Percentiles rank a stretch among this genome's conserved stretches.
Evolutionary conservation across 2,329 filamentous ascomycete genomes (phyloP).

Genomic region (Lachnellula hyalina): DNA sequence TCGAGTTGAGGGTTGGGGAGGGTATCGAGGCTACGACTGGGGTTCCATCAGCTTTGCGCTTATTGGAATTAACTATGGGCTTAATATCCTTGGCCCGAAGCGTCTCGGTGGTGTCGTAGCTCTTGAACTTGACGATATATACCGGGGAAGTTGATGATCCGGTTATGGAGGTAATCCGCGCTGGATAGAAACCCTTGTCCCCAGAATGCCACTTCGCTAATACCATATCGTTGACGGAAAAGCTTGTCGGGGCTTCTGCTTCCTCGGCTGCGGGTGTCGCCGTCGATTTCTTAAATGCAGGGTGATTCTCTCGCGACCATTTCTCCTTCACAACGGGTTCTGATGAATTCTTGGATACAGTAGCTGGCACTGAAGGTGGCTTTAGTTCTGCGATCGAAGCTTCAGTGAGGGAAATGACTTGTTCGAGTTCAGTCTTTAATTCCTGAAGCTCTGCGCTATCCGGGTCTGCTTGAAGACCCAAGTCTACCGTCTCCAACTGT

Average conservation of each 20-base stretch:
- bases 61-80: slow-evolving; percentile 65
- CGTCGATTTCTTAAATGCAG: slow-evolving; percentile 61
- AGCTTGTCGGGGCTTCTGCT: slow-evolving; percentile 48
- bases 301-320: slow-evolving; percentile 77
- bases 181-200: slow-evolving; percentile 86
- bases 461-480: slow-evolving; percentile 73
- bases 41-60: slow-evolving; percentile 80
- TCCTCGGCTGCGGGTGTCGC: slow-evolving; percentile 45
- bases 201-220: slow-evolving; percentile 87
- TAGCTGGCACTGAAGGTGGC: slow-evolving; percentile 41
- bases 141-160: slow-evolving; percentile 87
- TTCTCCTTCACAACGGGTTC: slow-evolving; percentile 59
- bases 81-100: slow-evolving; percentile 78
- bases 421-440: slow-evolving; percentile 75
- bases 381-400: slow-evolving; percentile 77
- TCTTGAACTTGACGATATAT: slow-evolving; percentile 93
- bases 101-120: slow-evolving; percentile 80
- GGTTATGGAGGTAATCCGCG: slow-evolving; percentile 87
- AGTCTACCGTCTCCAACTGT: slow-evolving; percentile 71
- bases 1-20: slow-evolving; percentile 35
- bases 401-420: slow-evolving; percentile 74
- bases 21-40: slow-evolving; percentile 44
- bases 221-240: slow-evolving; percentile 84
- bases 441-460: slow-evolving; percentile 72
- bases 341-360: slow-evolving; percentile 37